These are phyloP conservation scores for Citrus reticulata DNA, from an alignment of 345 rosid genomes.

Conservation along the genomic window DNA sequence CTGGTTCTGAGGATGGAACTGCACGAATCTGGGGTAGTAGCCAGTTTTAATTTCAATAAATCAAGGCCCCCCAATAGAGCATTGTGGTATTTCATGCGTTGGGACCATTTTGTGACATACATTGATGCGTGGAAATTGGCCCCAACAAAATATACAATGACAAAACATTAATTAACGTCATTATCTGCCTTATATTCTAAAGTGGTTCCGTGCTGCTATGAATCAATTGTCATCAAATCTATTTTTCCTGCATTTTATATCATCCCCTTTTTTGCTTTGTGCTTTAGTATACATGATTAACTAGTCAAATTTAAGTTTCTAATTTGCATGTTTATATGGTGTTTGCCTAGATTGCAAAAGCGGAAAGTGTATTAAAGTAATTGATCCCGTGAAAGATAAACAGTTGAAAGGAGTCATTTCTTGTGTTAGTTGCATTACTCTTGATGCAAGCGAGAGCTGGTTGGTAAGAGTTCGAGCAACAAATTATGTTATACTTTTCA, in stretches of 20 bases:
- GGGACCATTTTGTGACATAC: neutral
- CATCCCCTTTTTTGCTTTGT: neutral
- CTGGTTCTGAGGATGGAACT: conserved; percentile 98
- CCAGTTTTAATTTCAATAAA: conserved; percentile 1
- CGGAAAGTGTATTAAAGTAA: conserved; percentile 68
- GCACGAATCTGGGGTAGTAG: conserved; percentile 89
- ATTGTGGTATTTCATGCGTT: neutral
- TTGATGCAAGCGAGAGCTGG: conserved; percentile 98
- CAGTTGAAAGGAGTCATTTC: conserved; percentile 37
- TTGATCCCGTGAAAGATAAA: conserved; percentile 50
- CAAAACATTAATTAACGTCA: neutral
- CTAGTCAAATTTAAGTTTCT: neutral
- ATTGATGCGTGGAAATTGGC: neutral
- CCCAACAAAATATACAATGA: neutral
- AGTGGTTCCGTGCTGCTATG: neutral
- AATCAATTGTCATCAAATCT: neutral
- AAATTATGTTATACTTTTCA: neutral
- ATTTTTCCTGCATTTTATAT: neutral
- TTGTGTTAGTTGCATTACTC: conserved; percentile 71
- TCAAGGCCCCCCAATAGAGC: neutral
- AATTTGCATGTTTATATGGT: conserved; percentile 7
- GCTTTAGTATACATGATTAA: neutral
- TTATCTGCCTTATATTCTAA: neutral
- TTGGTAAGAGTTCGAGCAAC: conserved; percentile 60
- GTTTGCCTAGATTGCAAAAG: conserved; percentile 76